Percentiles rank a stretch among this genome's conserved stretches.
phyloP scores from a whole-genome alignment of 1,139 yeast species.

The Taiozyma sp. region DNA sequence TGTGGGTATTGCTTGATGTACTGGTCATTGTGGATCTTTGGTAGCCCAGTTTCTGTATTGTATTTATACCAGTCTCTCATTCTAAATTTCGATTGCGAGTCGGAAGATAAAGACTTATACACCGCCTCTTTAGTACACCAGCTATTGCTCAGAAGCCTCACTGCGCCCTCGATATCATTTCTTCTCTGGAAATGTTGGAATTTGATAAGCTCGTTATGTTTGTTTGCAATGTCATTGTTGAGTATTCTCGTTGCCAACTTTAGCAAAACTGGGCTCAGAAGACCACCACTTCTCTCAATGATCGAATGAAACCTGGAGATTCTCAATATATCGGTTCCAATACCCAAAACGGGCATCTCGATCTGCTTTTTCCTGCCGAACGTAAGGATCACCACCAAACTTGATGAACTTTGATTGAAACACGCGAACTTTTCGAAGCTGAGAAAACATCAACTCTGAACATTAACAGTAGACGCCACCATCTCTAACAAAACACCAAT shows the following conservation, averaged over 20 bases:
- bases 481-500: background rate
- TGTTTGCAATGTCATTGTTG: constrained; percentile 30
- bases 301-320: constrained; percentile 45
- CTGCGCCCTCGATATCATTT: constrained; percentile 26
- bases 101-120: constrained; percentile 51
- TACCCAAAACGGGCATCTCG: constrained; percentile 29
- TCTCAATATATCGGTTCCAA: constrained; percentile 62
- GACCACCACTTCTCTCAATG: constrained; percentile 30
- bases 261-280: constrained; percentile 27
- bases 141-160: constrained; percentile 45
- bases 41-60: constrained; percentile 31
- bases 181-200: constrained; percentile 24
- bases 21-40: constrained; percentile 35
- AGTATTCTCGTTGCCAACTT: constrained; percentile 47
- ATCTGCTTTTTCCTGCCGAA: too few relatives aligned
- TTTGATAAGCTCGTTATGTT: constrained; percentile 36
- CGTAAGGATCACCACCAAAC: background rate
- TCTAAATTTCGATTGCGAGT: constrained; percentile 45
- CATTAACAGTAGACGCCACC: background rate
- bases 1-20: constrained; percentile 25
- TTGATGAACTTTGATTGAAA: background rate
- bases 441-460: background rate
- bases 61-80: constrained; percentile 61
- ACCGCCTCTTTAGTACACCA: constrained; percentile 83
- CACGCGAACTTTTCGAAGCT: background rate